Base-by-base conservation (phyloP, 2,329 filamentous ascomycete genomes). In the Pseudogymnoascus sp. region DNA sequence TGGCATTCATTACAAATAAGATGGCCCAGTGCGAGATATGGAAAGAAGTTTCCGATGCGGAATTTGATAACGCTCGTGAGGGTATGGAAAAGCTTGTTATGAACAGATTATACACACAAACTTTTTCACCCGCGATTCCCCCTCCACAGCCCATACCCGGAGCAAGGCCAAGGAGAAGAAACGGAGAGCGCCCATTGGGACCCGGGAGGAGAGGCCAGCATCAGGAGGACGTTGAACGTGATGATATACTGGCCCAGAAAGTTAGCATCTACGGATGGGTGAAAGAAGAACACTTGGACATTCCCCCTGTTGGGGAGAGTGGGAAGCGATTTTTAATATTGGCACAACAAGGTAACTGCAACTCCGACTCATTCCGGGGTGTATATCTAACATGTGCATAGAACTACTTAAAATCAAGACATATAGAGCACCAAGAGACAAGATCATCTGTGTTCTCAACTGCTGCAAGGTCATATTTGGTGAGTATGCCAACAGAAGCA, bases 1-100 rank as follows among this genome's bases (percentile, higher is more conserved):
- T 99, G 58, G 87, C 92, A 48, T 99, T 99, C 71, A 99, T 99
- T 66, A 89, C 90, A 61, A 96, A 96, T 76, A 97, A 97, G 78
- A 99, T 99, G 95, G 91, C 88, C 12, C 84, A 91, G 66, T 99
- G 94, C 71, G 94, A 99, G 65, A 91, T 99, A 2, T 99, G 94
- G 94, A 86, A 90, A 62, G 90, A 94, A 35, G 90, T 97, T 0
- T 96, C 92, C 0, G 94, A 99, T 73, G 90, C 90, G 37, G 94
- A 99, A 71, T 99, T 99, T 69, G 94, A 99, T 74, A 99, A 99
- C 74, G 94, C 94, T 12, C 87, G 92, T 68, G 94, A 99, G 76
- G 94, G 94, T 35, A 99, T 99, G 94, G 94, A 99, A 78, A 99
- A 99, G 74, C 82, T 99, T 3, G 95, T 99, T 67, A 99, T 99